These are phyloP conservation scores for Lenwebbia sp. DNA, from an alignment of 345 rosid genomes.

Conservation along the genomic window DNA sequence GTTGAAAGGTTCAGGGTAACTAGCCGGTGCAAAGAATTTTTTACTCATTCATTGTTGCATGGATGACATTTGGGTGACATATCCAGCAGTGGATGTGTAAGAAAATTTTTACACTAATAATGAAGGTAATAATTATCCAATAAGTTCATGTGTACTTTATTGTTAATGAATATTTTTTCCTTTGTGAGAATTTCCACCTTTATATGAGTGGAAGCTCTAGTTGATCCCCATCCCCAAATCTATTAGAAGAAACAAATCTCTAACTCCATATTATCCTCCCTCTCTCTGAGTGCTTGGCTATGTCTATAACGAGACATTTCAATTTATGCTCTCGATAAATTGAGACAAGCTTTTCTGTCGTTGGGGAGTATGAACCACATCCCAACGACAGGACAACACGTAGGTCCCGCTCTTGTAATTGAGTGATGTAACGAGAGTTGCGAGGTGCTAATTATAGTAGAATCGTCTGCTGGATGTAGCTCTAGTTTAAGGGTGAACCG, in stretches of 20 bases:
- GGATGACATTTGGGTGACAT: too few relatives aligned
- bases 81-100: not conserved
- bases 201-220: not conserved
- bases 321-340: not conserved
- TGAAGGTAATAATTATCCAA: not conserved
- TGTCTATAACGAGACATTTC: not conserved
- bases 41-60: too few relatives aligned
- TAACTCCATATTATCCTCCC: not conserved
- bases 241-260: not conserved
- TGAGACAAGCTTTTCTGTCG: too few relatives aligned
- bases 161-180: not conserved
- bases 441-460: too few relatives aligned
- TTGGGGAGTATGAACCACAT: too few relatives aligned
- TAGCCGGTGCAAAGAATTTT: too few relatives aligned
- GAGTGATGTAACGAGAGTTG: too few relatives aligned
- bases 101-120: not conserved
- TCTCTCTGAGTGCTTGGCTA: not conserved
- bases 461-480: too few relatives aligned
- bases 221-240: not conserved
- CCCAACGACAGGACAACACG: too few relatives aligned
- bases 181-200: not conserved
- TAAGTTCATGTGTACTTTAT: not conserved
- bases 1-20: not conserved
- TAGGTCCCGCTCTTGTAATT: too few relatives aligned
- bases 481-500: too few relatives aligned